Base-by-base conservation (phyloP, 1,284 basidiomycete species). In the Athelia sp. region DNA sequence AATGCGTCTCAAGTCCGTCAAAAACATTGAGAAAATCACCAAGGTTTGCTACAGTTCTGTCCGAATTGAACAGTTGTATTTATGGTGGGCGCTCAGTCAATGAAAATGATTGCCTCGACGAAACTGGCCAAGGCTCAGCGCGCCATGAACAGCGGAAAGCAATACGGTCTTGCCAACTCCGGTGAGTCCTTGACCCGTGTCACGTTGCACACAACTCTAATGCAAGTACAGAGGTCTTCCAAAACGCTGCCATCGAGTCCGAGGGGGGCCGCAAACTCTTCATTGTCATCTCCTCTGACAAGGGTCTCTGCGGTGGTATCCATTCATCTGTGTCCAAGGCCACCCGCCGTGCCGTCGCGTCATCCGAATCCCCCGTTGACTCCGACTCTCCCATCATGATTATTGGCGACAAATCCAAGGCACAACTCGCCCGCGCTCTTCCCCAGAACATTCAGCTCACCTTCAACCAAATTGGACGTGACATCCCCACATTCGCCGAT, bases 101-200 rank as follows among this genome's bases (percentile, higher is more conserved):
- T 98, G 96, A 98, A 98, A 81, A 93, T 95, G 82, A 97, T 98
- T 80, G 97, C 96, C 52, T 97, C 96, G 49, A 98, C 95, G 54
- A 96, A 97, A 73, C 85, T 99, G 51, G 83, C 84, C 67, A 96
- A 96, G 76, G 95, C 96, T 51, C 92, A 95, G 78, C 82, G 87
- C 63, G 94, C 96, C 58, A 98, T 99, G 94, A 74, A 77, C 57
- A 82, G 84, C 56, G 97, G 94, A 63, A 97, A 98, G 79, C 73
- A 87, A 65, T 99, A 98, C 73, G 97, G 97, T 61, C 66, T 84
- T 56, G 93, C 96, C 66, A 98, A 96, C 80, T 80, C 87, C 60
- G 93, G 93, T 95, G 57, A 53, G 87, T 78, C 31, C 36, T 6
- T 44, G 21, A 40, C 21, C 40, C 42, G 42, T 49, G 23, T 50